Evolutionary conservation across 108 stramenopile genomes (phyloP), one percentile per base, ranked within the genome.

Genomic region (Nitzschia putrida): DNA sequence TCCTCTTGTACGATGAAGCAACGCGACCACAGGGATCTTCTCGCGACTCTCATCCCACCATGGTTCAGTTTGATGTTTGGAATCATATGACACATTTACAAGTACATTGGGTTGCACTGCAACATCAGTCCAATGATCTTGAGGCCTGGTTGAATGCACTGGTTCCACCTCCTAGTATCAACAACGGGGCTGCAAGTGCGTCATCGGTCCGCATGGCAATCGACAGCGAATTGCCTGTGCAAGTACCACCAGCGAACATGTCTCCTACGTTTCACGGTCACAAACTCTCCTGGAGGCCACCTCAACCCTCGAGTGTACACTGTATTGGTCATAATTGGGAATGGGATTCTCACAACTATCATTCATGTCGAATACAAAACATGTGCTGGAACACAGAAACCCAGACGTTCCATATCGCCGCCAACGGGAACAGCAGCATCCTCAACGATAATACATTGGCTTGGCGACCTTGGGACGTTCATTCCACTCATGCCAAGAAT

Each of bases 101-200:
- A 22, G 69, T 72, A 1, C 76, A 78, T 70, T 84, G 83, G 83
- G 14, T 84, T 6, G 70, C 79, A 0, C 16, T 69, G 57, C 55
- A 29, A 7, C 45, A 64, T 22, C 1, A 29, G 1, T 8, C 43
- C 45, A 24, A 1, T 3, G 26, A 22, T 16, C 29, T 34, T 34
- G 3, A 3, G 1, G 29, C 29, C 29, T 34, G 29, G 29, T 34
- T 34, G 29, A 34, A 34, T 34, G 29, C 29, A 3, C 4, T 34
- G 29, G 29, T 34, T 3, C 29, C 29, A 34, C 29, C 29, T n/a
- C n/a, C n/a, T n/a, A n/a, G n/a, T 1, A 34, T 1, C 29, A 34
- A 34, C 29, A 34, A 4, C 4, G 29, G 3, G 1, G 29, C 3
- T 34, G 29, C 29, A 34, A 34, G 29, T 34, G 3, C 4, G 4